Conservation (phyloP, 768 basidiomycete species). For the Macrolepiota dolichaula region DNA sequence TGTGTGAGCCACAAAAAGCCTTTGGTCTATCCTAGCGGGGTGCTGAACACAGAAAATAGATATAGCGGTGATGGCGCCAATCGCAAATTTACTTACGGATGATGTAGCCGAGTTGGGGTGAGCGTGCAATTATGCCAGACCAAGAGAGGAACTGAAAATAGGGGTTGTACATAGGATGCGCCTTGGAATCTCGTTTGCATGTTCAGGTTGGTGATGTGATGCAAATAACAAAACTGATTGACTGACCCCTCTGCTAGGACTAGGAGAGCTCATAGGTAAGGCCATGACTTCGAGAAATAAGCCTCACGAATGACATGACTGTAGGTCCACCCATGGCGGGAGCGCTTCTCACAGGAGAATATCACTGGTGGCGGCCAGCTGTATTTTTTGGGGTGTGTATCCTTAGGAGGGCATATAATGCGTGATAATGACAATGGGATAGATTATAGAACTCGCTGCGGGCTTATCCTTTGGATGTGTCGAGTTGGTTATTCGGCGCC, state of each 20-base stretch:
- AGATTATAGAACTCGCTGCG: not conserved
- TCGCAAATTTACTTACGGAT: constrained; percentile 7
- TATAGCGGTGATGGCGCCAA: constrained; percentile 4
- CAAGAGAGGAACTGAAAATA: not conserved
- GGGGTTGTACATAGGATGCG: constrained; percentile 8
- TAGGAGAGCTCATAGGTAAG: constrained; percentile 14
- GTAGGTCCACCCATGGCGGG: constrained; percentile 15
- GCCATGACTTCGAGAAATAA: not conserved
- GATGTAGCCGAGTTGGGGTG: constrained; percentile 14
- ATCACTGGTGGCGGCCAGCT: constrained; percentile 14
- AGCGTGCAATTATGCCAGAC: not conserved
- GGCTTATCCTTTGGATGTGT: not conserved
- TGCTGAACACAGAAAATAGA: not conserved
- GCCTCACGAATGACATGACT: not conserved
- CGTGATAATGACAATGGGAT: not conserved
- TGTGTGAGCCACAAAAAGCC: not conserved
- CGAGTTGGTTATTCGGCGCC: not conserved
- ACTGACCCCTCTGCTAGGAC: constrained; percentile 1
- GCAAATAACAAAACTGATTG: not conserved
- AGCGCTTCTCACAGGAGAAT: constrained; percentile 14
- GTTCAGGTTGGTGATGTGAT: constrained; percentile 13
- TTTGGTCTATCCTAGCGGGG: not conserved
- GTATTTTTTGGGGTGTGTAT: constrained; percentile 11
- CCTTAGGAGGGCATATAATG: not conserved
- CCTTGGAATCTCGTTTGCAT: constrained; percentile 17